Evolutionary conservation across 192 early-diverging fungal species (phyloP).

Genomic region (Coemansia sp.): DNA sequence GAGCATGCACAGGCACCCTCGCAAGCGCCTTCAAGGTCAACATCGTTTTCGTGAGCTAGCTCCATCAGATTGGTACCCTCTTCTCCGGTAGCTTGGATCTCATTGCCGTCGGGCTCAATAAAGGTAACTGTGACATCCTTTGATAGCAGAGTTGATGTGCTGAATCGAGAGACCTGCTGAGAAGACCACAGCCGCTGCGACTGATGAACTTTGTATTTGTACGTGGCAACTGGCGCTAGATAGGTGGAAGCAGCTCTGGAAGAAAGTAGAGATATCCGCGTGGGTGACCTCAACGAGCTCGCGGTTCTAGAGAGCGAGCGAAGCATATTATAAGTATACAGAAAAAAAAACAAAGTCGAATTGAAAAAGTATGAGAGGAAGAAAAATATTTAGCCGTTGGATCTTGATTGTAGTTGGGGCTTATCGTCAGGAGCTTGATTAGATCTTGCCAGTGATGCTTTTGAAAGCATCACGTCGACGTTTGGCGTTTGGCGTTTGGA

Average conservation of each 20-base stretch:
- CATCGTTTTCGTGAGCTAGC: slow-evolving; percentile 86
- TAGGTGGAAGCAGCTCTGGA: not conserved
- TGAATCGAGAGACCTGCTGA: slow-evolving; percentile 21
- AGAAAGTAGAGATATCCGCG: not conserved
- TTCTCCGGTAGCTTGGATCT: slow-evolving; percentile 73
- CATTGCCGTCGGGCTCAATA: slow-evolving; percentile 82
- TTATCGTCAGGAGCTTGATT: not conserved
- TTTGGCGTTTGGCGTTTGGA: not conserved
- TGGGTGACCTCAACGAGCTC: not conserved
- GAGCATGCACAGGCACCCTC: slow-evolving; percentile 95
- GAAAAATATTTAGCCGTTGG: not conserved
- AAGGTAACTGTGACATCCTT: slow-evolving; percentile 74
- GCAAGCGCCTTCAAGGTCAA: slow-evolving; percentile 96
- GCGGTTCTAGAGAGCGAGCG: slow-evolving; percentile 10
- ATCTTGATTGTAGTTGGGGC: not conserved
- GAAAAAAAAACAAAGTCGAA: not conserved
- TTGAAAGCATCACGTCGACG: not conserved
- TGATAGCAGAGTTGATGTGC: slow-evolving; percentile 8
- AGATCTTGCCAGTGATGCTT: not conserved
- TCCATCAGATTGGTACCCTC: slow-evolving; percentile 91
- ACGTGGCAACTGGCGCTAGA: slow-evolving; percentile 5
- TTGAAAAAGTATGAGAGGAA: not conserved
- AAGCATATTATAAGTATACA: slow-evolving; percentile 12
- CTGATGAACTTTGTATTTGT: not conserved
- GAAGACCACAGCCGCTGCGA: not conserved